Base-by-base conservation (phyloP, 108 stramenopile genomes). In the Licmophora abbreviata region DNA sequence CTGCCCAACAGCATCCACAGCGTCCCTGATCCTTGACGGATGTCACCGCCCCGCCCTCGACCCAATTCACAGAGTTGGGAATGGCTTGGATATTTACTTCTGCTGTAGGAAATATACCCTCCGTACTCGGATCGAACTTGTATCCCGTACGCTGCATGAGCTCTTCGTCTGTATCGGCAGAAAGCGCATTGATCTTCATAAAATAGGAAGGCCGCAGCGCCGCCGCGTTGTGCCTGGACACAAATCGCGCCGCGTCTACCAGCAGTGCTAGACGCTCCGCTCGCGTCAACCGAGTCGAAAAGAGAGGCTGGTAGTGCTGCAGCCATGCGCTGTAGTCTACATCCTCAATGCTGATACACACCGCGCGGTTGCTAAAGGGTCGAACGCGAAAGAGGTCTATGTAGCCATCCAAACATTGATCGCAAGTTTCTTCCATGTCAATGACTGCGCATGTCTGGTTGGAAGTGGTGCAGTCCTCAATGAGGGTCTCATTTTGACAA, bases 1-100 rank as follows among this genome's bases (percentile, higher is more conserved):
- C 86, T 4, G 95, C 86, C 93, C 95, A 97, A 73, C 94, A 97
- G 28, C 76, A 83, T n/a, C 82, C 88, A 64, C 88, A 90, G 27
- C 74, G 60, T 4, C 79, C 85, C 66, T 94, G 92, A 69, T 90
- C 79, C 63, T 91, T 91, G 20, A 91, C 81, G 8, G 44, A 44
- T 20, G 93, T 91, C 2, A 84, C 82, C 22, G 64, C 77, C 8
- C 85, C 88, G n/a, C 51, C 44, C 15, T 44, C 64, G 36, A 66
- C 53, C 93, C 93, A 94, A 71, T 94, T 82, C 8, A 94, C 63
- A 20, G 58, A 37, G 3, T 31, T 29, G 21, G 73, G 64, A 24
- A 14, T 46, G 48, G 36, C 38, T 15, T 7, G 11, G 5, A 14
- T 37, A 35, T 40, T 52, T 34, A 0, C 6, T n/a, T 15, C 29